Evolutionary conservation across 768 basidiomycete species (phyloP), one percentile per base, ranked within the genome.

Genomic region (Boletus rufocinnamomeus): DNA sequence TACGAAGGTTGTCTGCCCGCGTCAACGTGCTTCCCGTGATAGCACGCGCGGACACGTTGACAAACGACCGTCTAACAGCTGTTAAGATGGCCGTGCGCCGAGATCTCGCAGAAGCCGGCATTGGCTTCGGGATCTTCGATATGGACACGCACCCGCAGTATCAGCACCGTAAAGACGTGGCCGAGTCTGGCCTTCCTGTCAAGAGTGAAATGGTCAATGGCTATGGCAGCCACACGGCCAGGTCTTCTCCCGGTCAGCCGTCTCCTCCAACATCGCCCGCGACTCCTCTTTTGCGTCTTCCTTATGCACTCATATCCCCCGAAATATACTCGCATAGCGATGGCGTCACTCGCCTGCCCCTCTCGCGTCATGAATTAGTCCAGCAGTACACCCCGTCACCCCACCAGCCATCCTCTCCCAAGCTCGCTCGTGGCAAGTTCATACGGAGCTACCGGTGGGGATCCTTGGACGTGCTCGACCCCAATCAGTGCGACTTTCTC

Each of bases 121-220:
- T 93, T 70, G 91, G 89, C 59, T 93, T 93, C 74, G 91, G 91
- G 66, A 91, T 94, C 63, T 93, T 94, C 76, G 91, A 93, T 79
- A 78, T 84, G 71, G 88, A 89, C 73, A 76, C 74, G 63, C 81
- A 77, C 63, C 78, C 81, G 70, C 76, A 78, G 60, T 78, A 76
- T 71, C 73, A 71, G 71, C 73, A 73, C 70, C 74, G 61, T 67
- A 61, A 77, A 63, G 80, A 82, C 60, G 79, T 80, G 63, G 70
- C 76, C 61, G 76, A 79, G 56, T 70, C 76, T 60, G 66, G 67
- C 23, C 70, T 68, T 66, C 71, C 76, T 57, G 76, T 78, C 66
- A 80, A 81, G 66, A 78, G 80, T 59, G 84, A 85, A 70, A 65
- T 77, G 38, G 68, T 78, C 41, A 86, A 86, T 66, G 80, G 81